Percentiles rank a stretch among this genome's conserved stretches.
phyloP scores from a whole-genome alignment of 148 eudicot species.

The Cornus florida region DNA sequence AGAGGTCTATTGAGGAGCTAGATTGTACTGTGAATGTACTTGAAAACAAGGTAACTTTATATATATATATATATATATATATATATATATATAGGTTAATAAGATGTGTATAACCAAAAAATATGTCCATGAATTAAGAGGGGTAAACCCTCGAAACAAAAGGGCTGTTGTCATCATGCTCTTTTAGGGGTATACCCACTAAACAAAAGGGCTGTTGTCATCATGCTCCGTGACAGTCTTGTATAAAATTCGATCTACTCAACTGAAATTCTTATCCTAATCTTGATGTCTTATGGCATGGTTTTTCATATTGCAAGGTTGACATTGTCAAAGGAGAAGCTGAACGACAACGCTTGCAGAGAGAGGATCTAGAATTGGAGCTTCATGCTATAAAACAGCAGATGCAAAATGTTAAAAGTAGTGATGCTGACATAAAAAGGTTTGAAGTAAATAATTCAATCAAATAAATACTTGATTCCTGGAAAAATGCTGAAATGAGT shows the following conservation, averaged over 20 bases:
- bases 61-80: not conserved
- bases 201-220: no score
- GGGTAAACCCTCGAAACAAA: no score
- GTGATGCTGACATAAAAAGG: constrained; percentile 79
- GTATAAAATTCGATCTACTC: not conserved
- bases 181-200: no score
- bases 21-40: constrained; percentile 76
- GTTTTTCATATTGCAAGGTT: constrained; percentile 42
- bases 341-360: constrained; percentile 80
- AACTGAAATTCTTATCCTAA: not conserved
- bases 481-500: not conserved
- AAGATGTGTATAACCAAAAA: no score
- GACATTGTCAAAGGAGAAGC: constrained; percentile 80
- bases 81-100: not conserved
- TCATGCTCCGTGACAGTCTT: not conserved
- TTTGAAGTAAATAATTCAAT: constrained; percentile 15
- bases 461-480: constrained; percentile 3
- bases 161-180: no score
- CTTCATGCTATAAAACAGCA: constrained; percentile 72
- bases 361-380: constrained; percentile 89
- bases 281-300: not conserved
- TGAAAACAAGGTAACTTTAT: constrained; percentile 69
- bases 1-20: constrained; percentile 84
- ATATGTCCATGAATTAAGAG: no score
- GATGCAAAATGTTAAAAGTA: constrained; percentile 52